Evolutionary conservation across 495 filamentous ascomycete genomes (phyloP).

Genomic region (Thermochaetoides thermophila): DNA sequence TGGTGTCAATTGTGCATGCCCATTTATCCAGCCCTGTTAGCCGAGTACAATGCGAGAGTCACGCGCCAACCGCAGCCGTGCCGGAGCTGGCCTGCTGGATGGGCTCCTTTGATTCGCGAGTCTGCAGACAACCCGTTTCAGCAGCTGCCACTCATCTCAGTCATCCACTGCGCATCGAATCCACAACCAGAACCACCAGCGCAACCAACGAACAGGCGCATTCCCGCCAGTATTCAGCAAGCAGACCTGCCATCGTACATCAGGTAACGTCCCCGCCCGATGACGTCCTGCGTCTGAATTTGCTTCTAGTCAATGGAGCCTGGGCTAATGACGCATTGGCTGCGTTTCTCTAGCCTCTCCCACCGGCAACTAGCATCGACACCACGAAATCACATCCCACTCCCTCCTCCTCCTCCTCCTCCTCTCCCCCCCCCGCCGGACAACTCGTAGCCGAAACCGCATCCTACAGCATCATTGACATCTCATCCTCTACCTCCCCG

Average conservation of each 20-base stretch:
- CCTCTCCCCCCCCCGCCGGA: too few relatives aligned
- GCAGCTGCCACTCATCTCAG: background rate
- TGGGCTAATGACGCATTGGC: background rate
- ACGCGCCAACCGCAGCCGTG: constrained; percentile 4
- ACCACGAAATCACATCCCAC: too few relatives aligned
- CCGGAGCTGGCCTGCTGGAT: constrained; percentile 1
- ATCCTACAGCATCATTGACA: too few relatives aligned
- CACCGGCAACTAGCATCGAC: too few relatives aligned
- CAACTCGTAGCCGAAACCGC: too few relatives aligned
- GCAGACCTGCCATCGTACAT: background rate
- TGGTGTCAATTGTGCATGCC: background rate
- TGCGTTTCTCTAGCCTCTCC: too few relatives aligned
- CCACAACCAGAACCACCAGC: too few relatives aligned
- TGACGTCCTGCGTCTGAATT: background rate
- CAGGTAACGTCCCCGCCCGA: background rate
- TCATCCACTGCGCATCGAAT: background rate
- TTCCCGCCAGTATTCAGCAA: background rate
- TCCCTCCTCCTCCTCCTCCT: too few relatives aligned
- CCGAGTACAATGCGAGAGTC: background rate
- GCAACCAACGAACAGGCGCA: background rate
- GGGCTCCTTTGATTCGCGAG: constrained; percentile 4
- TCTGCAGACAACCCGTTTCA: constrained; percentile 6
- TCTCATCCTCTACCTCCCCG: too few relatives aligned
- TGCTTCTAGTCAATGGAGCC: background rate
- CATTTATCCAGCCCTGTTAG: constrained; percentile 2